Evolutionary conservation across 371 early-diverging fungal genomes (phyloP).

Genomic region (Homolaphlyctis polyrhiza): DNA sequence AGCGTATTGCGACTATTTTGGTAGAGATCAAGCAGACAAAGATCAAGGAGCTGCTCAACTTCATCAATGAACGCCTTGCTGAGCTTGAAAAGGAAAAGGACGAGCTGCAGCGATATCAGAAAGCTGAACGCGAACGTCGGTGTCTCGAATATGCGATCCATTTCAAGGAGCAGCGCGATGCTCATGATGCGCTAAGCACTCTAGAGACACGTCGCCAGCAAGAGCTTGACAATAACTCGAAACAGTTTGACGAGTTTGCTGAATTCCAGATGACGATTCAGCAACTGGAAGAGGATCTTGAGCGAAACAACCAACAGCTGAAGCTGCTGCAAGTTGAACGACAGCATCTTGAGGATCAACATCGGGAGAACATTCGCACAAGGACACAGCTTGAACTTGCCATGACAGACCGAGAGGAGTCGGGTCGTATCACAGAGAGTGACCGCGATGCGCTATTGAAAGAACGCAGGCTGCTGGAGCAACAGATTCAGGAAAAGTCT

Average conservation of each 20-base stretch:
- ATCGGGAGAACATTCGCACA: slow-evolving; percentile 26
- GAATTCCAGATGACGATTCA: slow-evolving; percentile 23
- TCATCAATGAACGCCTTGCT: slow-evolving; percentile 82
- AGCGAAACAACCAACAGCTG: slow-evolving; percentile 10
- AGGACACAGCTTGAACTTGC: slow-evolving; percentile 32
- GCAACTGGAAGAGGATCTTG: slow-evolving; percentile 30
- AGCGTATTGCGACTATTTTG: too few species aligned
- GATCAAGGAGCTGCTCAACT: slow-evolving; percentile 82
- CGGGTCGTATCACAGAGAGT: background rate
- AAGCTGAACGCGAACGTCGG: slow-evolving; percentile 78
- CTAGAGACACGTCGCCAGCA: slow-evolving; percentile 6
- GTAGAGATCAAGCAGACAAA: slow-evolving; percentile 79
- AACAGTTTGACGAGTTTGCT: slow-evolving; percentile 9
- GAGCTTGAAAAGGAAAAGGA: slow-evolving; percentile 94
- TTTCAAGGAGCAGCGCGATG: slow-evolving; percentile 79
- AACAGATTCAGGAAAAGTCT: slow-evolving; percentile 55
- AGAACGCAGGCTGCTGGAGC: background rate
- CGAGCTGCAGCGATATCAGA: slow-evolving; percentile 81
- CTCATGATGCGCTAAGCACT: slow-evolving; percentile 68
- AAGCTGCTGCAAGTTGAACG: slow-evolving; percentile 24
- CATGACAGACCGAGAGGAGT: slow-evolving; percentile 35
- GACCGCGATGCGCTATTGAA: background rate
- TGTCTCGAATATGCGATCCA: slow-evolving; percentile 90
- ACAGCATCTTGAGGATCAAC: slow-evolving; percentile 30
- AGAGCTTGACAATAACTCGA: background rate